Evolutionary conservation across 1,284 basidiomycete species (phyloP).

Genomic region (Malassezia slooffiae): DNA sequence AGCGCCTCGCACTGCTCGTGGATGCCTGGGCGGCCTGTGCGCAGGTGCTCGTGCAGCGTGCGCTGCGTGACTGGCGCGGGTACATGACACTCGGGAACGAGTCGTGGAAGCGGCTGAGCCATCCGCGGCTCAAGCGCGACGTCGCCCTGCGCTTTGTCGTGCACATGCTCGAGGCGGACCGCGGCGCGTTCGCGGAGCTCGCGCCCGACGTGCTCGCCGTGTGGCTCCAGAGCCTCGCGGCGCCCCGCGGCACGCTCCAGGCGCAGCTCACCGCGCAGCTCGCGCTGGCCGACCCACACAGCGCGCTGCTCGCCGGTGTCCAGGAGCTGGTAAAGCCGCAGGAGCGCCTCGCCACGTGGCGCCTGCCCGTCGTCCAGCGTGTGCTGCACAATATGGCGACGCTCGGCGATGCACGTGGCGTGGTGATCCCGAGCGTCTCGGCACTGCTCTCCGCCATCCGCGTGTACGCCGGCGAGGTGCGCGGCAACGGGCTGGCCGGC

Average conservation of each 20-base stretch:
- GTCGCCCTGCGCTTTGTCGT: conserved; percentile 62
- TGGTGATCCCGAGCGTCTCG: conserved; percentile 15
- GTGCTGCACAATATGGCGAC: not conserved
- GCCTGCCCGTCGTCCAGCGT: not conserved
- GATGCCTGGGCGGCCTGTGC: conserved; percentile 69
- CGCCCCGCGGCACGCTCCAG: conserved; percentile 24
- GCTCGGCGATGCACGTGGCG: not conserved
- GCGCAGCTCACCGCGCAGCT: conserved; percentile 20
- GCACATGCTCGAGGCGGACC: conserved; percentile 58
- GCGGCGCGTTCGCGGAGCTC: conserved; percentile 32
- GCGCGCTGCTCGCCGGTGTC: not conserved
- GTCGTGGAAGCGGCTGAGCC: conserved; percentile 57
- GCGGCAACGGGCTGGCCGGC: not conserved
- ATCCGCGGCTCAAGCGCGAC: conserved; percentile 54
- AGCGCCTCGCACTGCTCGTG: conserved; percentile 54
- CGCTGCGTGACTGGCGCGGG: conserved; percentile 57
- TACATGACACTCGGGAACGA: conserved; percentile 56
- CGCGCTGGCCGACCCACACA: not conserved
- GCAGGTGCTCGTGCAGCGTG: conserved; percentile 58
- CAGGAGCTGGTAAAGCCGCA: not conserved
- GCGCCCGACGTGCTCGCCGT: conserved; percentile 24
- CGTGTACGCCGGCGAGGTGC: not conserved
- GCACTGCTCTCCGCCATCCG: conserved; percentile 18
- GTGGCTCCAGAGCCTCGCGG: conserved; percentile 30
- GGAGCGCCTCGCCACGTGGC: not conserved